Evolutionary conservation across 768 basidiomycete species (phyloP), one percentile per base, ranked within the genome.

Genomic region (Pluteus cervinus): DNA sequence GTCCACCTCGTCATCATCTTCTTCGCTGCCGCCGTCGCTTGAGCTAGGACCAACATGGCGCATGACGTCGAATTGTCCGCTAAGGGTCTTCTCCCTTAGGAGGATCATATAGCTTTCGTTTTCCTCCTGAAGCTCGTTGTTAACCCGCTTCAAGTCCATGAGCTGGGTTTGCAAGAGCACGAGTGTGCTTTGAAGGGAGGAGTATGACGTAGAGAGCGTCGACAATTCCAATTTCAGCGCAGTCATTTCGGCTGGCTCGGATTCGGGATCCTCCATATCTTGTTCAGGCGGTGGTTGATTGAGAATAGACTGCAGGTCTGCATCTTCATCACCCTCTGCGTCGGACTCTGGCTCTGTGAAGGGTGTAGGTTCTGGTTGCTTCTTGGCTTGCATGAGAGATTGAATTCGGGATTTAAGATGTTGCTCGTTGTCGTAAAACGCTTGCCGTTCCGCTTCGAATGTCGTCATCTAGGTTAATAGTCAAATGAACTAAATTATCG

Each of bases 41-140:
- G 44, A 57, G n/a, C 58, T 61, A 29, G 65, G 73, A 28, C 75
- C 76, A 23, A 84, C 79, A 57, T 81, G 77, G 49, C 69, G 78
- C 55, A 80, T 66, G 44, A 87, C 63, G 55, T 89, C 82, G 55
- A 86, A 88, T 49, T 87, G 85, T 4, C 94, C 94, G 46, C 73
- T 91, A 29, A 98, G 60, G 0, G 96, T 97, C 65, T 77, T 82
- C 63, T 98, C 93, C 44, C 88, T 71, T 17, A 98, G 64, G 25
- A 99, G 72, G 44, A 93, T 88, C 75, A 94, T 90, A 65, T 91
- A 99, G 34, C 87, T 87, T 61, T 96, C 92, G 57, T 97, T 99
- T 50, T 98, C 93, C 58, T 98, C 92, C 60, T 92, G 89, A 26
- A 91, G 58, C 45, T 84, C 79, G 46, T 81, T 75, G 56, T 96